A percentile compares a stretch with the other conserved stretches of the same genome.
phyloP scores from a whole-genome alignment of 2,329 filamentous ascomycete species.

The Coniella vitis region DNA sequence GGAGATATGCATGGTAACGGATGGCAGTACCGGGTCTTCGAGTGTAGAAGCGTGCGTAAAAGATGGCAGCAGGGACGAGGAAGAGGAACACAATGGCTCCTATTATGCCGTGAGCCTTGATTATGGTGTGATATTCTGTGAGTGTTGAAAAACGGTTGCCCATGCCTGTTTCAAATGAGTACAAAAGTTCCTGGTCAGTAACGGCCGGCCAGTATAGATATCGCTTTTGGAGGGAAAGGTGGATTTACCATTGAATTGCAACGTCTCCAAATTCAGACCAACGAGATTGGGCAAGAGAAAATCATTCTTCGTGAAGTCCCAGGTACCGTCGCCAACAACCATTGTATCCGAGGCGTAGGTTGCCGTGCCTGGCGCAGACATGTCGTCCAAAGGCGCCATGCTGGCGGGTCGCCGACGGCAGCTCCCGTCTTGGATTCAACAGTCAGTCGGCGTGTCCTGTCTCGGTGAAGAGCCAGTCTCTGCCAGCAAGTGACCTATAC shows the following conservation, averaged over 20 bases:
- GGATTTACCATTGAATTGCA: conserved; percentile 71
- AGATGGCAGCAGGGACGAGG: conserved; percentile 66
- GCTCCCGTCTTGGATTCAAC: conserved; percentile 2
- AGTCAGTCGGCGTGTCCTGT: neutral
- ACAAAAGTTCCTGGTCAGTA: conserved; percentile 11
- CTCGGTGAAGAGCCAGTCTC: neutral
- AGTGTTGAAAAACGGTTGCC: conserved; percentile 69
- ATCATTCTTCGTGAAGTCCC: conserved; percentile 69
- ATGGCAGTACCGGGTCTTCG: conserved; percentile 54
- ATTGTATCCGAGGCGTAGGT: conserved; percentile 69
- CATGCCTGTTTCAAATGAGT: conserved; percentile 53
- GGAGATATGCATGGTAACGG: conserved; percentile 66
- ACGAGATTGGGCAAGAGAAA: conserved; percentile 73
- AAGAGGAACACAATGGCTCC: conserved; percentile 68
- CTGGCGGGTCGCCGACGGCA: conserved; percentile 32
- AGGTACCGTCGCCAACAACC: conserved; percentile 75
- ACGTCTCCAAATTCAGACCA: conserved; percentile 72
- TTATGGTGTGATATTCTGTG: conserved; percentile 61
- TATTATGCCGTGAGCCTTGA: conserved; percentile 65
- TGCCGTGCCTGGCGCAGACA: conserved; percentile 65
- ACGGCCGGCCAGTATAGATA: neutral
- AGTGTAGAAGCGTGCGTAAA: conserved; percentile 65
- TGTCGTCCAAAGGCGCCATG: conserved; percentile 54
- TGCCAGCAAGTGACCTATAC: too few relatives aligned
- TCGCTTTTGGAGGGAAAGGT: neutral